phyloP scores from a whole-genome alignment of 2,329 filamentous ascomycete genomes.

The Hirsutella thompsonii region DNA sequence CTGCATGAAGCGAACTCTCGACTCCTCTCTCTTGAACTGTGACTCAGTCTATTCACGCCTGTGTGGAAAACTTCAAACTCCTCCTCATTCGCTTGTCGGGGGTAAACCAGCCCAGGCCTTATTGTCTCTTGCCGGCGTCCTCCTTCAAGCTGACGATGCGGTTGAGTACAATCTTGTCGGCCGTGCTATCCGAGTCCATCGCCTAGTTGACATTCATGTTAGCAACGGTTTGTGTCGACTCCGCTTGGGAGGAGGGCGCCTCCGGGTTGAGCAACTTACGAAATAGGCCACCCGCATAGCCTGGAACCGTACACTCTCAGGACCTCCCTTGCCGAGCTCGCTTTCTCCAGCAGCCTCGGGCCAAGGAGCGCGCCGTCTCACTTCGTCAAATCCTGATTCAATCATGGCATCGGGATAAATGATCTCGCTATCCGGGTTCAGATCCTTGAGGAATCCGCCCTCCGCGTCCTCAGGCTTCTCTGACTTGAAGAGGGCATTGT shows the following conservation, averaged over 20 bases:
- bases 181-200: conserved; percentile 66
- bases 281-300: conserved; percentile 83
- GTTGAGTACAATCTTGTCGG: conserved; percentile 77
- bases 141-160: conserved; percentile 88
- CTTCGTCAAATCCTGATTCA: conserved; percentile 71
- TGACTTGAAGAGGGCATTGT: conserved; percentile 76
- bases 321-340: conserved; percentile 45
- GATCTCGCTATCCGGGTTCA: conserved; percentile 74
- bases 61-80: too few relatives aligned
- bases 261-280: conserved; percentile 32
- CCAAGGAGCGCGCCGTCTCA: conserved; percentile 64
- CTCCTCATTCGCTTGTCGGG: too few relatives aligned
- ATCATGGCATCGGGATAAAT: conserved; percentile 69
- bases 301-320: conserved; percentile 78
- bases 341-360: conserved; percentile 64
- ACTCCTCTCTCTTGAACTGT: neutral
- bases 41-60: neutral
- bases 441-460: conserved; percentile 70
- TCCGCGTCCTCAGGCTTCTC: conserved; percentile 67
- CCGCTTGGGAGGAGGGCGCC: too few relatives aligned
- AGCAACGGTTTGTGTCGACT: neutral
- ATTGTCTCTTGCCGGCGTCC: conserved; percentile 52
- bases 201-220: conserved; percentile 24
- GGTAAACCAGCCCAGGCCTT: neutral
- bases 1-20: too few relatives aligned